A percentile compares a stretch with the other conserved stretches of the same genome.
Evolutionary conservation across 2,329 filamentous ascomycete genomes (phyloP).

Genomic region (Macrophomina phaseolina): DNA sequence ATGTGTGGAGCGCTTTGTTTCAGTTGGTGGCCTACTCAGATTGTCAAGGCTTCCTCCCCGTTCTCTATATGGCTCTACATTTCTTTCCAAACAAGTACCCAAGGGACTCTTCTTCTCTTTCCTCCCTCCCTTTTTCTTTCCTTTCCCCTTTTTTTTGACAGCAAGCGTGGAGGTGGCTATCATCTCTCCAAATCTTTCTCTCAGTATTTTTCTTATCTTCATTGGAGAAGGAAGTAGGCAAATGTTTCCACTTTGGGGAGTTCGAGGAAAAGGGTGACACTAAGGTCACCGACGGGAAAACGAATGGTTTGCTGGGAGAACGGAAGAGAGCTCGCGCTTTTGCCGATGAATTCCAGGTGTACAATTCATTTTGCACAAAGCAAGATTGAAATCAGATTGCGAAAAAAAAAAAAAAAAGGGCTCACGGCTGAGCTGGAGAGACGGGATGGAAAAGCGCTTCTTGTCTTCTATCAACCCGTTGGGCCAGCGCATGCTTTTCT

Average conservation of each 20-base stretch:
- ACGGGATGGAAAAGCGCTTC: background rate
- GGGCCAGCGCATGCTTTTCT: background rate
- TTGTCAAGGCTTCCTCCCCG: conserved; percentile 12
- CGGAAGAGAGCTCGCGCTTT: conserved; percentile 12
- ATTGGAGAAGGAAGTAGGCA: conserved; percentile 12
- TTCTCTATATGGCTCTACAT: background rate
- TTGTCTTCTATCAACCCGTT: conserved; percentile 1
- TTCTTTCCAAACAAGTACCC: conserved; percentile 12
- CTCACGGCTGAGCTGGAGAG: conserved; percentile 6
- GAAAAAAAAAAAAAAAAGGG: background rate
- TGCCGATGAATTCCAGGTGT: conserved; percentile 3
- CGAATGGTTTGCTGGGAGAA: background rate
- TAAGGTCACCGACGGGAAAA: background rate
- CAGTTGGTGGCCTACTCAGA: conserved; percentile 5
- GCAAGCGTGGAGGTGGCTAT: conserved; percentile 23
- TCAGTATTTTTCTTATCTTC: conserved; percentile 6
- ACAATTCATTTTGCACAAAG: conserved; percentile 16
- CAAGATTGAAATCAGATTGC: conserved; percentile 21
- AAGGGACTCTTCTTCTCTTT: background rate
- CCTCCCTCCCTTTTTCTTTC: background rate
- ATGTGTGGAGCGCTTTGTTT: conserved; percentile 21
- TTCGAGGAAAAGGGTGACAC: background rate
- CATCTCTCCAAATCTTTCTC: conserved; percentile 15
- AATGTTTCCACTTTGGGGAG: background rate
- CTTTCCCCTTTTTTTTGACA: background rate